phyloP scores from a whole-genome alignment of 2,329 filamentous ascomycete species.

The Ceratocystis diversiconidia region DNA sequence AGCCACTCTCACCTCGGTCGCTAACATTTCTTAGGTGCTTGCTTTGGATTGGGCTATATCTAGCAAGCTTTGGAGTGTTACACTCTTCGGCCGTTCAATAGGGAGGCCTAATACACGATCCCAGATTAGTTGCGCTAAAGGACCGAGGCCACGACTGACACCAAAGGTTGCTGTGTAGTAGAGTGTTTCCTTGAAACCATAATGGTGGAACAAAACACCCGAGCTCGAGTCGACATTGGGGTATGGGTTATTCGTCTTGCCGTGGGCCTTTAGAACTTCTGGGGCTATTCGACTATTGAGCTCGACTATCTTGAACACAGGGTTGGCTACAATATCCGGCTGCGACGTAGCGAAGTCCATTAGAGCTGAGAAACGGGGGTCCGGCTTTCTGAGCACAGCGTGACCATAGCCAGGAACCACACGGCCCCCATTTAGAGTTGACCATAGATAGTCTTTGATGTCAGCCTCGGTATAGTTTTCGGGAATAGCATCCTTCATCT shows the following conservation, averaged over 20 bases:
- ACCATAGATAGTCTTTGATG: constrained; percentile 82
- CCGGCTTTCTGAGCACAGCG: constrained; percentile 89
- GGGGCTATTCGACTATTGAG: constrained; percentile 87
- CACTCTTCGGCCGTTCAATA: constrained; percentile 96
- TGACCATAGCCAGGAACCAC: constrained; percentile 94
- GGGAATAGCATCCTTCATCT: constrained; percentile 86
- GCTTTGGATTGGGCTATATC: neutral
- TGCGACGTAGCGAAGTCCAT: constrained; percentile 88
- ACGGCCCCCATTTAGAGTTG: constrained; percentile 79
- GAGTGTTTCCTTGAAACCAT: constrained; percentile 90
- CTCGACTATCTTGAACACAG: constrained; percentile 87
- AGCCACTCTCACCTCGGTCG: neutral
- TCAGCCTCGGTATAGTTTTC: constrained; percentile 63
- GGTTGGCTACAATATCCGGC: constrained; percentile 71
- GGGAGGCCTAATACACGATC: constrained; percentile 84
- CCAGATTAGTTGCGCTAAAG: constrained; percentile 90
- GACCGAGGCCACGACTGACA: constrained; percentile 60
- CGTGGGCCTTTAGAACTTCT: constrained; percentile 79
- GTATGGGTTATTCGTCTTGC: constrained; percentile 96
- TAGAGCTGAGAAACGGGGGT: constrained; percentile 87
- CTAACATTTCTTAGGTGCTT: neutral
- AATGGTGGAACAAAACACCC: constrained; percentile 94
- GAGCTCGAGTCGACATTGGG: constrained; percentile 92
- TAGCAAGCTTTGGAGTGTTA: constrained; percentile 52
- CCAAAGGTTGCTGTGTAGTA: constrained; percentile 76